Evolutionary conservation across 176 grass and related monocot species (phyloP).

Genomic region (Dactylis glomerata): DNA sequence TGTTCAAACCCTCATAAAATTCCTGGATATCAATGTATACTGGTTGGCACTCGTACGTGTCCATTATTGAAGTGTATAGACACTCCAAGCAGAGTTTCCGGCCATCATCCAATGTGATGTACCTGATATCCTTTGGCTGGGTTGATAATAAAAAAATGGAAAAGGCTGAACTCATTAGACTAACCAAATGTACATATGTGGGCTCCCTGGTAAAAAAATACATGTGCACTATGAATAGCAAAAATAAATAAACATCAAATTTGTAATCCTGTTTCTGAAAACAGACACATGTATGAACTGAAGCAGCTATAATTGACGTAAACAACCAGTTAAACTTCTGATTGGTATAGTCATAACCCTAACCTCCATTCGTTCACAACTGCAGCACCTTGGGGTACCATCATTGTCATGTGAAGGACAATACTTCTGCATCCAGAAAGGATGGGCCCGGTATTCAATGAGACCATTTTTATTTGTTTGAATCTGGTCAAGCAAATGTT

Average conservation of each 20-base stretch:
- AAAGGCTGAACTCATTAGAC: neutral
- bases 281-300: neutral
- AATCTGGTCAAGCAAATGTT: constrained; percentile 50
- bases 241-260: constrained; percentile 16
- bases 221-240: neutral
- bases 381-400: constrained; percentile 74
- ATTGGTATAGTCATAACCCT: constrained; percentile 3
- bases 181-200: neutral
- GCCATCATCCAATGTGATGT: constrained; percentile 81
- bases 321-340: neutral
- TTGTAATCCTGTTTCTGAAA: constrained; percentile 8
- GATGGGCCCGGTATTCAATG: constrained; percentile 71
- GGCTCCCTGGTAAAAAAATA: neutral
- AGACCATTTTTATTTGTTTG: constrained; percentile 49
- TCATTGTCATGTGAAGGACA: constrained; percentile 79
- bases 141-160: constrained; percentile 18
- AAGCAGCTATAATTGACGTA: neutral
- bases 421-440: constrained; percentile 85
- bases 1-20: constrained; percentile 87
- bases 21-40: constrained; percentile 86
- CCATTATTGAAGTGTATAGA: constrained; percentile 73
- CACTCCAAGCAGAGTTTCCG: constrained; percentile 84
- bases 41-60: constrained; percentile 70
- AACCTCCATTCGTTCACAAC: constrained; percentile 88
- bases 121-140: constrained; percentile 62